Evolutionary conservation across 2,329 filamentous ascomycete genomes (phyloP).

Genomic region (Aspergillus versicolor): DNA sequence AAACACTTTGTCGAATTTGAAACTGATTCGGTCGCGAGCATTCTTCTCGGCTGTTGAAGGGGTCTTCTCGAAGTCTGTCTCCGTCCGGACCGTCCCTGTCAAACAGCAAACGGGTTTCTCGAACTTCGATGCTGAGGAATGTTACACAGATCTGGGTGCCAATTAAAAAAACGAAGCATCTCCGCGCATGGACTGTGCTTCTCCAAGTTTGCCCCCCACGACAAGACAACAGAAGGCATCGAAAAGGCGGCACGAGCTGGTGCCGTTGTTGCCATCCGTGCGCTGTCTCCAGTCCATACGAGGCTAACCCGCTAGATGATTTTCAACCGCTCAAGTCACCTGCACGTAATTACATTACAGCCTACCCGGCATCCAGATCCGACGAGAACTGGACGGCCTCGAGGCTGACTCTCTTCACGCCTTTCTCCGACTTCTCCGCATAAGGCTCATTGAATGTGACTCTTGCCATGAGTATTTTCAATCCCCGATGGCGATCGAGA

Average conservation of each 20-base stretch:
- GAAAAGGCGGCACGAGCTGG: conserved; percentile 11
- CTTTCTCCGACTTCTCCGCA: too few species aligned
- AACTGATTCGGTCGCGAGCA: not conserved
- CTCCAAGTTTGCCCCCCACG: conserved; percentile 10
- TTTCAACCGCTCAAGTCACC: not conserved
- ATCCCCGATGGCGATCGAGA: too few species aligned
- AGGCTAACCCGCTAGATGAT: not conserved
- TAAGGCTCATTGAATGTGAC: too few species aligned
- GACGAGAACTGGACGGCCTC: not conserved
- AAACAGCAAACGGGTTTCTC: not conserved
- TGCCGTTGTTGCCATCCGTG: conserved; percentile 1
- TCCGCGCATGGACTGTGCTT: conserved; percentile 1
- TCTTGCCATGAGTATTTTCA: too few species aligned
- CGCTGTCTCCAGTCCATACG: not conserved
- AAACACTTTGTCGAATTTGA: not conserved
- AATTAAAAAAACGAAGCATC: conserved; percentile 3
- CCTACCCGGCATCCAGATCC: conserved; percentile 12
- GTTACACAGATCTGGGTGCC: conserved; percentile 17
- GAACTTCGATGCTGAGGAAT: conserved; percentile 5
- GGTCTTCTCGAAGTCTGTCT: not conserved
- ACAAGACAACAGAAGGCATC: conserved; percentile 6
- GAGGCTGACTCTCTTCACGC: too few species aligned
- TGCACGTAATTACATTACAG: conserved; percentile 15
- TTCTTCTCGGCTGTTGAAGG: not conserved
- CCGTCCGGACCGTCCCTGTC: not conserved